Evolutionary conservation across 2,329 filamentous ascomycete species (phyloP), one percentile per base, ranked within the genome.

Genomic region (Penicillium italicum): DNA sequence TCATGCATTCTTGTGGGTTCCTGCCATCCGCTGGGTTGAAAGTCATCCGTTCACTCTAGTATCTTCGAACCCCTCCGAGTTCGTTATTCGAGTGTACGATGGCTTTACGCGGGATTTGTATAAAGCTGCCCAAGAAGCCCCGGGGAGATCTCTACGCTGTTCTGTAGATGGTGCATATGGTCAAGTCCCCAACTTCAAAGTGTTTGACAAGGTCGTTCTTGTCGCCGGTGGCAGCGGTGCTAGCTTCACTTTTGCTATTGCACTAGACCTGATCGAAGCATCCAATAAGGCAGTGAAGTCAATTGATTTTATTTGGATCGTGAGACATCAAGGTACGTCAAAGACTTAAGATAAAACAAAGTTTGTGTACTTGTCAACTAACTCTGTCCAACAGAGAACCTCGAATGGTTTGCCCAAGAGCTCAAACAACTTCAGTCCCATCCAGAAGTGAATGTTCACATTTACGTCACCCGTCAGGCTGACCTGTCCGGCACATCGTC

Each of bases 211-310:
- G n/a, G 51, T 49, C 8, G 24, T 54, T 30, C 42, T 54, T 20
- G 44, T 54, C 24, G 51, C 44, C 12, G 51, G 51, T 36, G 51
- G 51, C 16, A 54, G 44, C 10, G 51, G 51, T 20, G 51, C 51
- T 20, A 54, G 51, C 38, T 54, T 54, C 22, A 54, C 51, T 1
- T 41, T 54, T 36, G 44, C 51, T 7, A 50, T 54, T 49, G 51
- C 51, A 34, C 44, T 54, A 24, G 51, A 49, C 30, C 14, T 54
- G 34, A 41, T 54, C 18, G 20, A 48, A 2, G 14, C 30, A 9
- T 49, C 38, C 14, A 9, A 12, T 2, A 43, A 43, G 3, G 11
- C 22, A 14, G 37, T 44, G 14, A 50, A 44, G 28, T 24, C 48
- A 7, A 28, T 50, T 20, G 48, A 44, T 9, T 50, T 50, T 34